phyloP scores from a whole-genome alignment of 179 eudicot species.

The Spinacia oleracea region DNA sequence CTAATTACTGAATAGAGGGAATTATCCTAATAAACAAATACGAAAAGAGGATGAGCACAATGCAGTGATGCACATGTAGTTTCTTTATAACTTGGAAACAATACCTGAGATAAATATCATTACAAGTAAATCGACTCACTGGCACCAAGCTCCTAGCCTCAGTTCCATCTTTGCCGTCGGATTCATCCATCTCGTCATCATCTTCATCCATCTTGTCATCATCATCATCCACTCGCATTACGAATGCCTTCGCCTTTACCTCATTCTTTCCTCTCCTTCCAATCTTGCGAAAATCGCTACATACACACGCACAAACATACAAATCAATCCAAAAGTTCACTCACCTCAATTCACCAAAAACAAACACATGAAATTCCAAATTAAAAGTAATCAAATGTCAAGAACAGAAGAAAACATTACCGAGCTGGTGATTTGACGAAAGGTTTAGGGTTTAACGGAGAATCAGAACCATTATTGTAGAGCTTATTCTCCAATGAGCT shows the following conservation, averaged over 20 bases:
- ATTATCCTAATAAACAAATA: not conserved
- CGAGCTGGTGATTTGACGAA: constrained; percentile 42
- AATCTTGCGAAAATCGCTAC: constrained; percentile 36
- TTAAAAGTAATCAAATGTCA: not conserved
- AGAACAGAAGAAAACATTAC: constrained; percentile 27
- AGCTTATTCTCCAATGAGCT: constrained; percentile 55
- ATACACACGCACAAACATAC: not conserved
- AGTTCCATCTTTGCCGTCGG: constrained; percentile 43
- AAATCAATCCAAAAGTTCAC: not conserved
- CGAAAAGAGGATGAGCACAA: not conserved
- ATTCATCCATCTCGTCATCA: constrained; percentile 44
- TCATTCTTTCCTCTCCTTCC: constrained; percentile 26
- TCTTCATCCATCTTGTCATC: constrained; percentile 43
- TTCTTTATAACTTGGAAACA: not conserved
- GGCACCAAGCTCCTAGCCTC: constrained; percentile 37
- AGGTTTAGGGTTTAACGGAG: constrained; percentile 36
- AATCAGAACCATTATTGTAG: constrained; percentile 16
- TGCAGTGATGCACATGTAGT: not conserved
- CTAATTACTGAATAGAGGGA: not conserved
- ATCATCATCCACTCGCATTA: constrained; percentile 55
- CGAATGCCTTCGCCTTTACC: constrained; percentile 47
- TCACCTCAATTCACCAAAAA: not conserved
- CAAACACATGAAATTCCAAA: not conserved
- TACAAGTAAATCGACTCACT: constrained; percentile 49
- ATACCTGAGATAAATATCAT: constrained; percentile 63